These are phyloP conservation scores for Sclerotinia nivalis DNA, from an alignment of 2,329 filamentous ascomycete species.

Conservation along the genomic window DNA sequence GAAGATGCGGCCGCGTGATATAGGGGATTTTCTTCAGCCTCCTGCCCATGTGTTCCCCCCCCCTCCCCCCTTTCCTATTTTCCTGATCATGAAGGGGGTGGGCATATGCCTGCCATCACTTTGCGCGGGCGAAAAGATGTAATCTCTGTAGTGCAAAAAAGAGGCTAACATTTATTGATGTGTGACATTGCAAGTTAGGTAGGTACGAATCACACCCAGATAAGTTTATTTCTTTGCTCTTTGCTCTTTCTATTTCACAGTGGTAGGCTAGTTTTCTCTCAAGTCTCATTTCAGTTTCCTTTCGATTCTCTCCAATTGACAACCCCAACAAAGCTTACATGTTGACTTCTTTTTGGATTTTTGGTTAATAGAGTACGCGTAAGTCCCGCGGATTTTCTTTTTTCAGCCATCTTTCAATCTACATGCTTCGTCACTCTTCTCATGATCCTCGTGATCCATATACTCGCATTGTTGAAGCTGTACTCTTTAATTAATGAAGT, in stretches of 20 bases:
- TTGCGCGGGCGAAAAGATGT: too few relatives aligned
- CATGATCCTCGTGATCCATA: background rate
- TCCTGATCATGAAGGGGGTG: too few relatives aligned
- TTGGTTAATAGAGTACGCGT: constrained; percentile 10
- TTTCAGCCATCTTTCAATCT: background rate
- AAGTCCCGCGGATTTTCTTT: background rate
- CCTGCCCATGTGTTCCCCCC: too few relatives aligned
- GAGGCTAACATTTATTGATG: background rate
- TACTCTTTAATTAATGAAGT: background rate
- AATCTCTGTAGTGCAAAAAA: background rate
- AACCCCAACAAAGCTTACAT: background rate
- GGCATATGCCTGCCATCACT: too few relatives aligned
- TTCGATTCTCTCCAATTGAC: background rate
- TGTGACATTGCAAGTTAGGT: background rate
- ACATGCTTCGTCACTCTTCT: too few relatives aligned
- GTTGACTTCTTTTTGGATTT: constrained; percentile 9
- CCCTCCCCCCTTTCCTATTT: background rate
- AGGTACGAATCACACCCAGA: background rate
- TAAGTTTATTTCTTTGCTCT: background rate
- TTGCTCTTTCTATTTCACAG: background rate
- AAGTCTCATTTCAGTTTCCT: background rate
- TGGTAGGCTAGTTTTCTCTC: background rate
- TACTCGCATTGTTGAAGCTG: background rate
- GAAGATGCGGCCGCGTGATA: background rate
- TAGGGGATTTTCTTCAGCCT: background rate